phyloP scores from a whole-genome alignment of 2,329 filamentous ascomycete genomes.

The Zymoseptoria pseudotritici region DNA sequence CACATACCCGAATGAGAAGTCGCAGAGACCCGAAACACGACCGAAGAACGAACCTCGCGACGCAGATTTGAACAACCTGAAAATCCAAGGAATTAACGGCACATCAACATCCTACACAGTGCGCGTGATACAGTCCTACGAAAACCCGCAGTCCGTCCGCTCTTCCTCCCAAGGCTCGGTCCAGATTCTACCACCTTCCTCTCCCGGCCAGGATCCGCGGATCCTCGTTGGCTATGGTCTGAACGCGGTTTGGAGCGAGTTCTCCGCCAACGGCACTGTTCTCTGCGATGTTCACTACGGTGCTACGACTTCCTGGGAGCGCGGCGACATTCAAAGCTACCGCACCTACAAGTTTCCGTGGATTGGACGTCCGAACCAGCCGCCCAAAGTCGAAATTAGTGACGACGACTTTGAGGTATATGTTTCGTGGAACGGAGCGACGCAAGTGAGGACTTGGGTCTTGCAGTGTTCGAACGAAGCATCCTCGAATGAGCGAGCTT shows the following conservation, averaged over 20 bases:
- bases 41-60: slow-evolving; percentile 2
- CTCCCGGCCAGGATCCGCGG: slow-evolving; percentile 33
- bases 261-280: slow-evolving; percentile 17
- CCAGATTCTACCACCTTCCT: slow-evolving; percentile 45
- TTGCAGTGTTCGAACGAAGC: slow-evolving; percentile 42
- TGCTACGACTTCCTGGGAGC: slow-evolving; percentile 20
- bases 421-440: slow-evolving; percentile 47
- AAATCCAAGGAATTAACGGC: slow-evolving; percentile 21
- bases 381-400: slow-evolving; percentile 23
- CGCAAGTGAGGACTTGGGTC: slow-evolving; percentile 40
- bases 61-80: slow-evolving; percentile 24
- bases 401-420: slow-evolving; percentile 32
- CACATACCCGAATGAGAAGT: slow-evolving; percentile 19
- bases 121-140: slow-evolving; percentile 24
- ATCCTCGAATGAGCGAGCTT: slow-evolving; percentile 12
- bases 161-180: slow-evolving; percentile 44
- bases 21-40: not conserved
- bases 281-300: slow-evolving; percentile 24
- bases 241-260: slow-evolving; percentile 23
- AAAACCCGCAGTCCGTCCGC: slow-evolving; percentile 27
- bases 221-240: slow-evolving; percentile 34
- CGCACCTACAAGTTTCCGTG: slow-evolving; percentile 22
- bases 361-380: slow-evolving; percentile 16
- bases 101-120: slow-evolving; percentile 24
- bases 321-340: slow-evolving; percentile 24